phyloP scores from a whole-genome alignment of 108 stramenopile species.

The Skeletonema grethae region DNA sequence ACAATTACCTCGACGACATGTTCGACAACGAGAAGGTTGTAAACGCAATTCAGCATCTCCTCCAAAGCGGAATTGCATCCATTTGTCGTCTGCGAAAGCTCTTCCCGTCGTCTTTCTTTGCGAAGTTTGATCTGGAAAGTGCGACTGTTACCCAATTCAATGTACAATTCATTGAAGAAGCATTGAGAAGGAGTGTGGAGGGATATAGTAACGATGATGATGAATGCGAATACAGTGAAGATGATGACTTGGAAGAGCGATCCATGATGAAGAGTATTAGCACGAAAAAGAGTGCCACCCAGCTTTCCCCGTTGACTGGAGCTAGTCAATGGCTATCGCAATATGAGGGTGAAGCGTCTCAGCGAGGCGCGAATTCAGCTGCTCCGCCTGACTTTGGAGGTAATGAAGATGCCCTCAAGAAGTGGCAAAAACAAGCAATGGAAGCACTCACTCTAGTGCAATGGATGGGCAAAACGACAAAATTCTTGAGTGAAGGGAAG shows the following conservation, averaged over 20 bases:
- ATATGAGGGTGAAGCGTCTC: not conserved
- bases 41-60: slow-evolving; percentile 20
- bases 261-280: not conserved
- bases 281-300: not conserved
- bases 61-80: slow-evolving; percentile 42
- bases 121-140: slow-evolving; percentile 12
- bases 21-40: not conserved
- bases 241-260: slow-evolving; percentile 5
- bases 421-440: slow-evolving; percentile 11
- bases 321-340: not conserved
- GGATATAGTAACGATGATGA: not conserved
- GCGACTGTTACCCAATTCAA: slow-evolving; percentile 26
- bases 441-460: slow-evolving; percentile 28
- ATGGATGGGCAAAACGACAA: slow-evolving; percentile 23
- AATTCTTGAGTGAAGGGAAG: slow-evolving; percentile 18
- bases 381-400: not conserved
- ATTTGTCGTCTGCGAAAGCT: slow-evolving; percentile 38
- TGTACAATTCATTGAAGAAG: slow-evolving; percentile 6
- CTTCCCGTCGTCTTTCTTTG: slow-evolving; percentile 21
- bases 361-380: not conserved
- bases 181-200: not conserved
- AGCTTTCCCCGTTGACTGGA: slow-evolving; percentile 20
- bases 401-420: not conserved
- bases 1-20: not conserved
- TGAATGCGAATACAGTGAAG: not conserved